These are phyloP conservation scores for Excoecaria cochinchinensis DNA, from an alignment of 345 rosid genomes.

Conservation along the genomic window DNA sequence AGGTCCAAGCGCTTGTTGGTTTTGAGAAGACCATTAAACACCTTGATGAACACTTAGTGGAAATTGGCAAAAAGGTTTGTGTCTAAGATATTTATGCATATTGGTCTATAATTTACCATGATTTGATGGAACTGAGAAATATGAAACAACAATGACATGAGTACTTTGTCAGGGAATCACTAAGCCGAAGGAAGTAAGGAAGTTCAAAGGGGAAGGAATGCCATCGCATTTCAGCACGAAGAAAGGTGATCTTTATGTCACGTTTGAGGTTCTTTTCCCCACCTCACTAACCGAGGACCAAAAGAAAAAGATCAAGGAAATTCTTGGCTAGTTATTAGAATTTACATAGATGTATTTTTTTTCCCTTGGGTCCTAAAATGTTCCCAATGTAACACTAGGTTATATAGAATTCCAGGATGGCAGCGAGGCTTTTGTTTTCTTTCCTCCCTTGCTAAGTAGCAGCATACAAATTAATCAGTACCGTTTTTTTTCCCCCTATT, in stretches of 20 bases:
- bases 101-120: background rate
- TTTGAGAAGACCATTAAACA: conserved; percentile 89
- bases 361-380: background rate
- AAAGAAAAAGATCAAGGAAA: conserved; percentile 69
- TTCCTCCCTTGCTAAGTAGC: background rate
- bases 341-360: background rate
- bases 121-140: background rate
- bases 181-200: conserved; percentile 87
- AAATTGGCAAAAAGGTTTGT: conserved; percentile 78
- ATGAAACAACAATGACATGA: background rate
- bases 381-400: conserved; percentile 14
- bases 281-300: conserved; percentile 72
- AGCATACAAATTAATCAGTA: conserved; percentile 1
- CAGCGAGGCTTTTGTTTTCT: conserved; percentile 5
- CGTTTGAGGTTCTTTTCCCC: conserved; percentile 92
- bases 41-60: conserved; percentile 92
- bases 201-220: conserved; percentile 97
- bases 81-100: background rate
- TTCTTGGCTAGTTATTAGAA: conserved; percentile 51
- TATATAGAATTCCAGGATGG: conserved; percentile 3
- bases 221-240: conserved; percentile 78
- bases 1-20: conserved; percentile 99
- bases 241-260: conserved; percentile 85
- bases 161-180: conserved; percentile 66
- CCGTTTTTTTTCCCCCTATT: background rate